These are phyloP conservation scores for Sporothrix euskadiensis DNA, from an alignment of 2,329 filamentous ascomycete species.

Conservation along the genomic window DNA sequence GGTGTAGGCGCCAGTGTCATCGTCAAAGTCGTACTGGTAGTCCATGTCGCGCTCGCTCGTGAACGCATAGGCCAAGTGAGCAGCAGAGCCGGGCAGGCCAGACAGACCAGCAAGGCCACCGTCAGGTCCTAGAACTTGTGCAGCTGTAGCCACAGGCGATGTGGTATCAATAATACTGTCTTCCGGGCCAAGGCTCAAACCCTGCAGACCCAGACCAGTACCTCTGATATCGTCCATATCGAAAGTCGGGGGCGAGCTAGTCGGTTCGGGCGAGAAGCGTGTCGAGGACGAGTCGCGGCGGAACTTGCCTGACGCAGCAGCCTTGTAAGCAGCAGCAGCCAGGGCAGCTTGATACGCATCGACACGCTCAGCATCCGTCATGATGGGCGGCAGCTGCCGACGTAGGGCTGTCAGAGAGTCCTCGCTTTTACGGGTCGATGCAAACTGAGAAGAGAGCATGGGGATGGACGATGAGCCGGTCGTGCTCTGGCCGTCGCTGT, in stretches of 20 bases:
- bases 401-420: conserved; percentile 25
- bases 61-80: conserved; percentile 30
- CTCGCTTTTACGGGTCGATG: not conserved
- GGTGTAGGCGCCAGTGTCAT: conserved; percentile 50
- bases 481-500: not conserved
- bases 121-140: not conserved
- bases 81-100: not conserved
- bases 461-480: conserved; percentile 18
- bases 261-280: conserved; percentile 33
- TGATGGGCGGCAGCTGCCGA: conserved; percentile 27
- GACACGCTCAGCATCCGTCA: conserved; percentile 33
- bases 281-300: conserved; percentile 56
- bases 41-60: conserved; percentile 35
- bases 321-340: conserved; percentile 75
- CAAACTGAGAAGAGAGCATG: conserved; percentile 28
- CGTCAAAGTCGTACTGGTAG: conserved; percentile 57
- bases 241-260: not conserved
- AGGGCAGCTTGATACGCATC: conserved; percentile 78
- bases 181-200: not conserved
- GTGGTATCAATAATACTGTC: conserved; percentile 34
- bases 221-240: conserved; percentile 9
- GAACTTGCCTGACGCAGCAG: conserved; percentile 75
- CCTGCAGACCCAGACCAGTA: conserved; percentile 9
- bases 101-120: not conserved
- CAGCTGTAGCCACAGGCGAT: conserved; percentile 30